Conservation (phyloP, 2,329 filamentous ascomycete species). For the Aschersonia sp. region DNA sequence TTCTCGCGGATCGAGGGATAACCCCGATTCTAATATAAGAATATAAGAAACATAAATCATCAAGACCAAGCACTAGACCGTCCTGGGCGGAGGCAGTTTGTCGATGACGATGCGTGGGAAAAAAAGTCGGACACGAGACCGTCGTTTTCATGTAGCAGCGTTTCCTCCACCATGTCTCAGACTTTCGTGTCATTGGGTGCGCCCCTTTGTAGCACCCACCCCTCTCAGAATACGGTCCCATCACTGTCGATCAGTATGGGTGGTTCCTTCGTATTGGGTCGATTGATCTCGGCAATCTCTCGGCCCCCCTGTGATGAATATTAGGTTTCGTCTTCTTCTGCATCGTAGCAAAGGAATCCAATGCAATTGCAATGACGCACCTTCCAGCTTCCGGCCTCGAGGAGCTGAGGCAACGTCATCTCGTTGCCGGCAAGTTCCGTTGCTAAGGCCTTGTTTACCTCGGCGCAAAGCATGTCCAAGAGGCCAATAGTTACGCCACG, state of each 20-base stretch:
- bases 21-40: no score
- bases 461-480: conserved; percentile 36
- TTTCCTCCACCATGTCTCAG: no score
- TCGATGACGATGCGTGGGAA: no score
- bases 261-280: conserved; percentile 91
- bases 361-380: conserved; percentile 31
- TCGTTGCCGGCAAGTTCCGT: conserved; percentile 51
- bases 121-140: no score
- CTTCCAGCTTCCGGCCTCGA: conserved; percentile 98
- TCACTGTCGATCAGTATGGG: conserved; percentile 95
- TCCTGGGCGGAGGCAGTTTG: no score
- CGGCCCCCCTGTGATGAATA: conserved; percentile 53
- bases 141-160: no score
- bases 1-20: no score
- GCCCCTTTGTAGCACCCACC: not conserved
- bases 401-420: conserved; percentile 70
- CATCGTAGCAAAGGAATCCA: not conserved
- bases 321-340: not conserved
- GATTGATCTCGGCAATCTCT: conserved; percentile 87
- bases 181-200: no score
- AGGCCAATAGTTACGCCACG: conserved; percentile 48
- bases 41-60: no score
- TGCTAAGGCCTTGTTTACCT: conserved; percentile 49
- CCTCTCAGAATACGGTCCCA: conserved; percentile 74
- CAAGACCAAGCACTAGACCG: no score